Evolutionary conservation across 106 monocot species (phyloP), one percentile per base, ranked within the genome.

Genomic region (Phalaenopsis equestris): DNA sequence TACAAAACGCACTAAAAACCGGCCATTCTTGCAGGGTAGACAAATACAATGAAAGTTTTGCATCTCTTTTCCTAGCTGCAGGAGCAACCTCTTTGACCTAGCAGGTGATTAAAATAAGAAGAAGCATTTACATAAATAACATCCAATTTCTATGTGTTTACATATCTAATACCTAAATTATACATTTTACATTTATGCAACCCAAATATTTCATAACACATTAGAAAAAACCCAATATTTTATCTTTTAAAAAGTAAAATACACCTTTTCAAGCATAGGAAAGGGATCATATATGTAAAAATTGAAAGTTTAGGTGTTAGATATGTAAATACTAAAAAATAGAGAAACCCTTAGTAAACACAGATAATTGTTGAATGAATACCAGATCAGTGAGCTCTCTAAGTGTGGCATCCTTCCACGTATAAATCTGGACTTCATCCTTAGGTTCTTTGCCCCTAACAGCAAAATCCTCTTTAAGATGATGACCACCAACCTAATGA

Each of bases 401-500:
- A n/a, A 98, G 91, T 18, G 98, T 94, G 15, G 97, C 97, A 88
- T 97, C 97, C 85, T 90, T 97, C 97, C 97, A 94, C 77, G 97
- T 94, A 84, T 97, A 97, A 72, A 97, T 97, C 77, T 97, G 97
- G 19, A 97, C 97, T 78, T 97, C 97, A 75, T 97, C 97, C 82
- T 92, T 97, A 17, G 97, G 97, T 84, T 97, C 97, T 87, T 97
- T 92, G 24, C 94, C 97, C 82, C 97, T 97, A 83, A 89, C 84
- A 57, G 94, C 86, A 84, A 97, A 97, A 9, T 97, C 97, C 67
- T 97, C 92, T 55, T 87, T 86, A 5, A 61, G 61, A 83, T 98
- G 94, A 85, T 94, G 98, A 9, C 92, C 88, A 38, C 90, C 92
- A 78, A 78, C 73, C 97, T 97, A 78, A 41, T 21, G 15, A 78